Evolutionary conservation across 2,329 filamentous ascomycete genomes (phyloP).

Genomic region (Fusarium tjaetaba): DNA sequence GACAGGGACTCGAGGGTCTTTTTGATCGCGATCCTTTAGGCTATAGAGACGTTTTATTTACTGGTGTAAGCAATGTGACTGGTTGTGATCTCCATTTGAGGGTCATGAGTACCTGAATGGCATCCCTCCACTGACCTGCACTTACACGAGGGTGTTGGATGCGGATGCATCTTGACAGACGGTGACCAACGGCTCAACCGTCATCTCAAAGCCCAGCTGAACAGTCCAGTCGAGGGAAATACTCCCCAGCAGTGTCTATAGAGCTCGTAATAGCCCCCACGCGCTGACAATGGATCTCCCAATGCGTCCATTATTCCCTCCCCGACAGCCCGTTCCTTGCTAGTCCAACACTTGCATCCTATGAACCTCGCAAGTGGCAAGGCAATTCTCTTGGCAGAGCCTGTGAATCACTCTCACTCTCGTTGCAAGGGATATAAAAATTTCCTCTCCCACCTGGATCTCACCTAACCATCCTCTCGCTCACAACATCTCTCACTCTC

Average conservation of each 20-base stretch:
- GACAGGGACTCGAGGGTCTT: neutral
- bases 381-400: conserved; percentile 2
- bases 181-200: neutral
- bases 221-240: neutral
- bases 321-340: conserved; percentile 1
- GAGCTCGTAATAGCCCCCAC: conserved; percentile 7
- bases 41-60: neutral
- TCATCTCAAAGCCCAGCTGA: neutral
- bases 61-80: neutral
- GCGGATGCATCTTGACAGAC: neutral
- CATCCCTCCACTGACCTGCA: neutral
- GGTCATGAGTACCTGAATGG: neutral
- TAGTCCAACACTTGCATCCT: neutral
- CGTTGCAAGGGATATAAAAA: conserved; percentile 10
- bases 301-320: neutral
- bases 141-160: neutral
- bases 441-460: neutral
- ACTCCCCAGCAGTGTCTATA: neutral
- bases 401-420: conserved; percentile 2
- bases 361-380: conserved; percentile 7
- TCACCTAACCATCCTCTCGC: neutral
- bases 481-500: conserved; percentile 4
- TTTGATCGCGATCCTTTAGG: neutral
- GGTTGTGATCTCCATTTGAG: fast-evolving
- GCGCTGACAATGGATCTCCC: neutral